Evolutionary conservation across 805 yeast species (phyloP), one percentile per base, ranked within the genome.

Genomic region (Candida ficus): DNA sequence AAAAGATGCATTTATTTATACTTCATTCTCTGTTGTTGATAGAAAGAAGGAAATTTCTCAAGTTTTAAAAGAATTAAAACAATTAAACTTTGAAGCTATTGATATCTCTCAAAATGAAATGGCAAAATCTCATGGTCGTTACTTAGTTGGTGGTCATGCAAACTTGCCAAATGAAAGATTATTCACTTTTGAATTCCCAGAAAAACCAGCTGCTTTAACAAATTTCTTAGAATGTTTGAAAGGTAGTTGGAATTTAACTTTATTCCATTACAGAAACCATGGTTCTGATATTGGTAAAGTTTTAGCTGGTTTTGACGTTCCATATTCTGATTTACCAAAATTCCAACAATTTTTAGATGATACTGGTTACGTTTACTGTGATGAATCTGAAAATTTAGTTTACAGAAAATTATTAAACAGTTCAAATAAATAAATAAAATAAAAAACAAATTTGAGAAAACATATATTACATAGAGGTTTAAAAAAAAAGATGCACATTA

Each of bases 101-200:
- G 98, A 93, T 58, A 81, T 93, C 42, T 84, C 96, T 14, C 86
- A 85, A 44, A 90, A 95, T 59, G 96, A 90, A 60, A 74, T 93
- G 69, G 99, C 99, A 32, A 93, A 93, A 64, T 76, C 89, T 28
- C 99, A 93, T 58, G 97, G 97, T 29, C 76, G 99, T 61, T 95
- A 93, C 61, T 70, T 93, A 48, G 95, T 93, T 19, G 99, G 99
- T 43, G 99, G 99, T 43, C 80, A 83, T 45, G 77, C 90, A 0
- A 63, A 70, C 18, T 78, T 85, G 16, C 71, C 76, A 22, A 73
- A 86, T 49, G 99, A 93, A 63, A 79, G 82, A 53, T 64, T 93
- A 27, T 76, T 80, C 52, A 74, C 83, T 36, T 93, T 93, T 55
- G 96, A 89, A 63, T 95, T 93, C 70, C 99, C 99, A 12, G 99